A percentile compares a stretch with the other conserved stretches of the same genome.
phyloP scores from a whole-genome alignment of 371 early-diverging fungal genomes.

The Fennellomyces sp. region DNA sequence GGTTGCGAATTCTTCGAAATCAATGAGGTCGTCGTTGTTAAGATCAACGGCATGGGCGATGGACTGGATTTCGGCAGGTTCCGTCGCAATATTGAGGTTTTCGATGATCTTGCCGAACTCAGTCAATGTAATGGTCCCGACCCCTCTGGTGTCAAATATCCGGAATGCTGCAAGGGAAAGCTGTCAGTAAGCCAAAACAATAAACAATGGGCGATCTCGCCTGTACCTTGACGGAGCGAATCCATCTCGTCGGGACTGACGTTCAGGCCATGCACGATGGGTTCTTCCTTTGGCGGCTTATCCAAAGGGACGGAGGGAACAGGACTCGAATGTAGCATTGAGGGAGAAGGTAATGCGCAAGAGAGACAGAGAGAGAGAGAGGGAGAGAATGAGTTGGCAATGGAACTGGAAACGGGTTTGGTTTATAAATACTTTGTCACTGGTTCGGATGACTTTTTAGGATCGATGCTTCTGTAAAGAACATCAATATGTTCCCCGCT shows the following conservation, averaged over 20 bases:
- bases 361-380: neutral
- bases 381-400: no score
- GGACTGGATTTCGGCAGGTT: constrained; percentile 57
- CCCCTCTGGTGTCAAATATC: constrained; percentile 66
- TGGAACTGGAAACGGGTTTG: neutral
- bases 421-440: neutral
- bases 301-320: neutral
- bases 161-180: constrained; percentile 49
- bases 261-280: neutral
- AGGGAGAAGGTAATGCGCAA: neutral
- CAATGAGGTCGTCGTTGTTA: constrained; percentile 50
- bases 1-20: constrained; percentile 72
- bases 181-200: no score
- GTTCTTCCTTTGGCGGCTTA: constrained; percentile 4
- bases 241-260: constrained; percentile 20
- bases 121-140: constrained; percentile 57
- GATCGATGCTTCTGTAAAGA: constrained; percentile 9
- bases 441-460: neutral
- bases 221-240: constrained; percentile 21
- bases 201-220: neutral
- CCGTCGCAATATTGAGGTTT: constrained; percentile 72
- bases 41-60: constrained; percentile 59
- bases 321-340: constrained; percentile 7
- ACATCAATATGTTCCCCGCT: neutral
- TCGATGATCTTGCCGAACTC: constrained; percentile 71